Evolutionary conservation across 2,329 filamentous ascomycete genomes (phyloP), one percentile per base, ranked within the genome.

Genomic region (Cladosporium sp.): DNA sequence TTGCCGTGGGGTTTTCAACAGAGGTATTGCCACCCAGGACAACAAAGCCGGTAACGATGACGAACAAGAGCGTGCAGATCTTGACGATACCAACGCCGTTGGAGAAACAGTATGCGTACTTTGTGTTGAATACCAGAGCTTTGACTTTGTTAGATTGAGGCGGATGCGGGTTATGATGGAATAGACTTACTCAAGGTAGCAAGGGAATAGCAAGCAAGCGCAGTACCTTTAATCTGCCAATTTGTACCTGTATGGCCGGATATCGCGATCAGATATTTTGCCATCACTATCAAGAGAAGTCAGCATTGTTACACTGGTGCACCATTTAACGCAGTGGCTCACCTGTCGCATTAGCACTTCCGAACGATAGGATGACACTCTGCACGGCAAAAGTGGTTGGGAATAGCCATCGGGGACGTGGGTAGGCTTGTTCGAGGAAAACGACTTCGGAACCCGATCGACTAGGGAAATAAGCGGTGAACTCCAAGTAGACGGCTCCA

Each of bases 341-440:
- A 57, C 55, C 55, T 44, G 90, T 85, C 0, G 87, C 82, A 73
- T 91, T 90, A 46, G 86, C 85, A 69, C 86, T 88, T 68, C 85
- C 86, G 68, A 90, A 91, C 0, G 88, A 89, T 2, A 91, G 77
- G 1, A 88, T 74, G 1, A 90, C 86, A 0, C 83, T 83, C 71
- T 88, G 86, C 3, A 89, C 83, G 0, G 88, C 88, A 72, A 88
- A 91, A 0, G 86, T 80, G 0, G 85, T 85, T 0, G 88, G 87
- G 60, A 91, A 86, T 66, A 91, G 82, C 72, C 86, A 88, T 64
- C 81, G 84, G 0, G 88, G 89, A 1, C 86, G 81, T 1, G 88
- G 88, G 67, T 84, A 91, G 0, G 87, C 85, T 71, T 91, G 88
- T 69, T 91, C 88, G 0, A 91, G 81, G 69, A 89, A 91, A 0